These are phyloP conservation scores for Pseudomonodictys pantanalensis DNA, from an alignment of 495 filamentous ascomycete genomes.

Conservation along the genomic window DNA sequence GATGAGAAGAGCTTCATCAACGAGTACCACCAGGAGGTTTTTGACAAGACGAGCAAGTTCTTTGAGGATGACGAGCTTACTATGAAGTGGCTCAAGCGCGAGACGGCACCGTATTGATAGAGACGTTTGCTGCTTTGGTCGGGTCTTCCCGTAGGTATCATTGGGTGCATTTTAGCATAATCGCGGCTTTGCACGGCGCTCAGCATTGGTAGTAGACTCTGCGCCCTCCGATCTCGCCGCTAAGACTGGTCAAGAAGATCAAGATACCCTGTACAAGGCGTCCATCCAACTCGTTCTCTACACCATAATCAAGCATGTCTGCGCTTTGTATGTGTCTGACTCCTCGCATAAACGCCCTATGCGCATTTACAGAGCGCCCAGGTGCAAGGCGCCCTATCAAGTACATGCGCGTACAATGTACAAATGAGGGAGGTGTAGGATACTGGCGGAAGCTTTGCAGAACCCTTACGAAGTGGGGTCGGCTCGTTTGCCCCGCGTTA, in stretches of 20 bases:
- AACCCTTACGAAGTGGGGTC: no score
- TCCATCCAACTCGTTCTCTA: no score
- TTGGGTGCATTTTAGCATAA: not conserved
- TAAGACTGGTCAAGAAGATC: not conserved
- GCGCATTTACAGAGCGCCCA: no score
- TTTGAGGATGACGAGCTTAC: slow-evolving; percentile 69
- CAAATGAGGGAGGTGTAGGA: no score
- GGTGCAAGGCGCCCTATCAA: no score
- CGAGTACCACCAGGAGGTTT: slow-evolving; percentile 76
- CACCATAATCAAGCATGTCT: no score
- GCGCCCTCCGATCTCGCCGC: not conserved
- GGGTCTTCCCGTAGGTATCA: not conserved
- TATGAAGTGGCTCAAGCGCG: slow-evolving; percentile 77
- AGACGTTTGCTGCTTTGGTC: not conserved
- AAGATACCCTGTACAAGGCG: not conserved
- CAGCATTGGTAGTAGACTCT: not conserved
- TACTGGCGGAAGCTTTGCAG: no score
- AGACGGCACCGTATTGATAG: slow-evolving; percentile 57
- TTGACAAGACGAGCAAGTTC: slow-evolving; percentile 75
- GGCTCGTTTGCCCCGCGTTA: no score
- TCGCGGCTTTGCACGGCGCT: not conserved
- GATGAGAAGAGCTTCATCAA: slow-evolving; percentile 85
- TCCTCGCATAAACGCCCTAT: no score
- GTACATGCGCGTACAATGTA: no score
- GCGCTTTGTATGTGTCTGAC: no score